Evolutionary conservation across 495 filamentous ascomycete genomes (phyloP).

Genomic region (Tuber borchii): DNA sequence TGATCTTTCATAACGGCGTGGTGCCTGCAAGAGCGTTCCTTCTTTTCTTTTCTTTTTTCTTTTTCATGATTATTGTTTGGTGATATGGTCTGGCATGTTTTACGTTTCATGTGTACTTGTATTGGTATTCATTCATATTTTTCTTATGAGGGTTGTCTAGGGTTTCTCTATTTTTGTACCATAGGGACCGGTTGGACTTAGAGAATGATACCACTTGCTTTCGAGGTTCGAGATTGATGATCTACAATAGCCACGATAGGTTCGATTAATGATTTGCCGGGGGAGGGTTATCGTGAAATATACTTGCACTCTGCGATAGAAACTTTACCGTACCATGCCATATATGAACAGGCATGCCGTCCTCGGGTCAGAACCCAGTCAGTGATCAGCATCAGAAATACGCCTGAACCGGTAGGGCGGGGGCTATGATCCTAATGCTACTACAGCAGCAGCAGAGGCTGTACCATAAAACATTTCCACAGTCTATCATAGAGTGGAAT

Average conservation of each 20-base stretch:
- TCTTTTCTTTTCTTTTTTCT: slow-evolving; percentile 2
- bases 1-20: slow-evolving; percentile 17
- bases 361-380: no score
- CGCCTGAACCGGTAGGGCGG: no score
- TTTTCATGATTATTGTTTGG: neutral
- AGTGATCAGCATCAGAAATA: no score
- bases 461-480: neutral
- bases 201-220: neutral
- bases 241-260: neutral
- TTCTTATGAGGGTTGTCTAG: neutral
- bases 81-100: neutral
- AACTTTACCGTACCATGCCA: no score
- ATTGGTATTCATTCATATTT: neutral
- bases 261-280: neutral
- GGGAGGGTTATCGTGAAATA: neutral
- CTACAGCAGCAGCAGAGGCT: neutral
- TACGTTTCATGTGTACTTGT: neutral
- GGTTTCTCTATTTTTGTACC: neutral
- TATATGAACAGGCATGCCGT: no score
- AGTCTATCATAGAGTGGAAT: neutral
- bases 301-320: no score
- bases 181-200: neutral
- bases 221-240: neutral
- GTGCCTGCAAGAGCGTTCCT: slow-evolving; percentile 23
- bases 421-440: no score